phyloP scores from a whole-genome alignment of 2,329 filamentous ascomycete species.

The Venturia oleaginea region DNA sequence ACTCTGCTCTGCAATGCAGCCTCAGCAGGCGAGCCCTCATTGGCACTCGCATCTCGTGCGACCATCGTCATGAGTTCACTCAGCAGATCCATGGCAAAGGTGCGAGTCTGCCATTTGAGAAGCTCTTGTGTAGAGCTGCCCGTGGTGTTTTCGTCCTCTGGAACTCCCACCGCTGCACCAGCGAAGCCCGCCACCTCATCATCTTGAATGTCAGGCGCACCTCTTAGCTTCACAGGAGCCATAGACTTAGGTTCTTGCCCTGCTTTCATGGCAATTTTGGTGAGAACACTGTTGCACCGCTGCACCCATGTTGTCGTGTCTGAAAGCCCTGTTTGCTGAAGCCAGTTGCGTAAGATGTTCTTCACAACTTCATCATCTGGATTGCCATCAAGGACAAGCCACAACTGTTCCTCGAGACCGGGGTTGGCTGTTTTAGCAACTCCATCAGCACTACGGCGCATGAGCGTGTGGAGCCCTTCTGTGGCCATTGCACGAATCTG shows the following conservation, averaged over 20 bases:
- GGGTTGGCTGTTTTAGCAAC: conserved; percentile 67
- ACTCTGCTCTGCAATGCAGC: conserved; percentile 71
- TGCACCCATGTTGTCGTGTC: conserved; percentile 82
- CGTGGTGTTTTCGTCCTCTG: conserved; percentile 32
- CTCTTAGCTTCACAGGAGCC: conserved; percentile 34
- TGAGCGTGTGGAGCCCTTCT: conserved; percentile 84
- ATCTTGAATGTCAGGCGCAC: conserved; percentile 74
- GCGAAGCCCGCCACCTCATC: conserved; percentile 97
- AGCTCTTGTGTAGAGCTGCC: conserved; percentile 61
- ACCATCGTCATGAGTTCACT: conserved; percentile 73
- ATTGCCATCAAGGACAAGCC: conserved; percentile 73
- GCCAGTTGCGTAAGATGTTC: conserved; percentile 85
- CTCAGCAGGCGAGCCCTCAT: conserved; percentile 71
- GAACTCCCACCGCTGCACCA: conserved; percentile 52
- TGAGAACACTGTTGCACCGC: conserved; percentile 78
- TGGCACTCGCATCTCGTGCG: conserved; percentile 61
- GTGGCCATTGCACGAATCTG: conserved; percentile 72
- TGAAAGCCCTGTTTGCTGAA: conserved; percentile 75
- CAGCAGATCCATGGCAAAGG: conserved; percentile 85
- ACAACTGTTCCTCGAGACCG: conserved; percentile 82
- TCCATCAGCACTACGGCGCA: conserved; percentile 82
- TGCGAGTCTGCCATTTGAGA: conserved; percentile 88
- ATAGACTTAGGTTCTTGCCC: conserved; percentile 35
- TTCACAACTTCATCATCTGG: conserved; percentile 68
- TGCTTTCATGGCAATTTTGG: conserved; percentile 66